Base-by-base conservation (phyloP, 2,329 filamentous ascomycete genomes). In the Aspergillus novofumigatus region DNA sequence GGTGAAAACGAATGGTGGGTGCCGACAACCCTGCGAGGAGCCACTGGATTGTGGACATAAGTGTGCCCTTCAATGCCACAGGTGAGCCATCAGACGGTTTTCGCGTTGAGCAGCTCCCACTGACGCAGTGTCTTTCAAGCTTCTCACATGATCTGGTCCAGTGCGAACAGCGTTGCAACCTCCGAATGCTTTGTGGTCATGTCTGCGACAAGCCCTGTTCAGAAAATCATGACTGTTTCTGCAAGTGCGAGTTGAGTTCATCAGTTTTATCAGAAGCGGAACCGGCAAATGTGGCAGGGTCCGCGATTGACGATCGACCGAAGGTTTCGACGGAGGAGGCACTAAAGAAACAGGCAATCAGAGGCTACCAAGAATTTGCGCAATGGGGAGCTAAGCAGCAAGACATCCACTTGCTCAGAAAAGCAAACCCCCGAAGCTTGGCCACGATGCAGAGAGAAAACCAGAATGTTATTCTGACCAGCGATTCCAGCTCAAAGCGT, bases 21-120 rank as follows among this genome's bases (percentile, higher is more conserved):
- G 83, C 69, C 63, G 74, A 52, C 57, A 63, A 49, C 69, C 57
- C 28, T 90, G 84, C 63, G 72, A 68, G 2, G 72, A 66, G 52
- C 63, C 25, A 28, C 66, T 81, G 51, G 58, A 67, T 1, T 86
- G 84, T 60, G 81, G 81, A 1, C 84, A 87, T 62, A 47, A 52
- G 32, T 87, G 84, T 65, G 66, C 67, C 3, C 63, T 82, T 2
- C 72, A 63, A 41, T 87, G 84, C 59, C 84, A 86, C 62, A 74
- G 76, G 78, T 81, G 69, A 71, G 63, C 28, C 49, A 51, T 32
- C 32, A 35, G 14, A 51, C 53, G 9, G 7, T 35, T 1, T 2
- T 55, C 4, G 8, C 45, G 11, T 20, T 51, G 20, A 32, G 17
- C 49, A 53, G 3, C 14, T 4, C 51, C 54, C 51, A 11, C 17